phyloP scores from a whole-genome alignment of 2,329 filamentous ascomycete genomes.

The Thelonectria discophora region DNA sequence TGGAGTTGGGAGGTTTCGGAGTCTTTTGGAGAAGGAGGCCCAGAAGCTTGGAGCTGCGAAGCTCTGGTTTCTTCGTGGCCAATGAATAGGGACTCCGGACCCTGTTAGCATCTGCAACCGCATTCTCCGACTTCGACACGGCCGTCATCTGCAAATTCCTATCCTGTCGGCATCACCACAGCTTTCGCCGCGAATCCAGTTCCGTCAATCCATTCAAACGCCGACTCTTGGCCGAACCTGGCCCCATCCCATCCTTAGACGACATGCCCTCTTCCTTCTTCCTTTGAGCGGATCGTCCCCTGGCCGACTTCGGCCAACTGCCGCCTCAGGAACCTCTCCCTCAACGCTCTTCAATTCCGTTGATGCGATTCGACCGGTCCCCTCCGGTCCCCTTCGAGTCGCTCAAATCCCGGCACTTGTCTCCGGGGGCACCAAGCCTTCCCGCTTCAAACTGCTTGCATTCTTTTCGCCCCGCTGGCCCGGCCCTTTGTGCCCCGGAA shows the following conservation, averaged over 20 bases:
- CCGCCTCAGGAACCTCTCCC: background rate
- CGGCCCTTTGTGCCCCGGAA: background rate
- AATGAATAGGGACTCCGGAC: background rate
- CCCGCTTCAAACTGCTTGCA: background rate
- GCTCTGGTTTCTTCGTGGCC: background rate
- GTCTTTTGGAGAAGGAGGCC: background rate
- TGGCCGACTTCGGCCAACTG: background rate
- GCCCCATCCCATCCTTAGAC: background rate
- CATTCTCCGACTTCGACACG: background rate
- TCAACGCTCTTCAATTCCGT: background rate
- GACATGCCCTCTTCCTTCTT: background rate
- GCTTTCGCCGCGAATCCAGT: too few species aligned
- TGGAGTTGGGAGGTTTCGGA: background rate
- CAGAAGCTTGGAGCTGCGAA: too few species aligned
- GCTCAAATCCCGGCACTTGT: background rate
- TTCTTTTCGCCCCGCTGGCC: slow-evolving; percentile 4
- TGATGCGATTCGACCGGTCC: slow-evolving; percentile 12
- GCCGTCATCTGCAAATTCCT: too few species aligned
- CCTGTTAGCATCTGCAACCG: background rate
- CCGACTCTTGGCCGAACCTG: background rate
- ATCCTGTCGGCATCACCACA: too few species aligned
- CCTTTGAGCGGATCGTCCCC: background rate
- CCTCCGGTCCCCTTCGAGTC: background rate
- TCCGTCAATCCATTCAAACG: background rate
- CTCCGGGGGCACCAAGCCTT: background rate